A percentile compares a stretch with the other conserved stretches of the same genome.
phyloP scores from a whole-genome alignment of 2,329 filamentous ascomycete species.

The Dactylellina haptotyla region DNA sequence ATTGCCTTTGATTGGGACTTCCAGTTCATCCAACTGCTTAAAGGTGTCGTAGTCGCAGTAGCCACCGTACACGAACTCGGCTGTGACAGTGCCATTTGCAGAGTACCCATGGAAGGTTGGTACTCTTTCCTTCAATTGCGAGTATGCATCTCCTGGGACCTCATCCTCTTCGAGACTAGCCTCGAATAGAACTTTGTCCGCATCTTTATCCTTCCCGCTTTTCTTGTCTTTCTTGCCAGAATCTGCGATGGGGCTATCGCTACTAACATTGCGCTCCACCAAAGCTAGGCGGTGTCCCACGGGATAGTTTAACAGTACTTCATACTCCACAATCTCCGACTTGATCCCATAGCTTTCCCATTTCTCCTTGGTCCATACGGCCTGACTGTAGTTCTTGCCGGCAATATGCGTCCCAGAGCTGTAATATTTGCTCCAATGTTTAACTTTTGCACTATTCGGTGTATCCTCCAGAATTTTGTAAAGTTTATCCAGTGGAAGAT shows the following conservation, averaged over 20 bases:
- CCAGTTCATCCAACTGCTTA: constrained; percentile 73
- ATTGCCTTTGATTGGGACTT: constrained; percentile 78
- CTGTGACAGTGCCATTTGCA: constrained; percentile 84
- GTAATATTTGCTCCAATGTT: constrained; percentile 82
- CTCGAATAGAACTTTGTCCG: constrained; percentile 62
- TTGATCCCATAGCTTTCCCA: constrained; percentile 78
- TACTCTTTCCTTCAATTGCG: constrained; percentile 65
- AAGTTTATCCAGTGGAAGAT: constrained; percentile 22
- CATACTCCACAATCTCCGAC: constrained; percentile 73
- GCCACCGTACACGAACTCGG: constrained; percentile 89
- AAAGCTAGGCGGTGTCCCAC: constrained; percentile 75
- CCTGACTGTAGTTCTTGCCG: constrained; percentile 80
- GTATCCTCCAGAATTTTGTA: constrained; percentile 34
- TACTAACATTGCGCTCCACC: constrained; percentile 64
- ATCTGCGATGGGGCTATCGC: constrained; percentile 62
- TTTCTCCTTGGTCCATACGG: constrained; percentile 77
- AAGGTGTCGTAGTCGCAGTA: constrained; percentile 89
- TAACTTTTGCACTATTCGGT: constrained; percentile 54
- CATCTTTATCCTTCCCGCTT: constrained; percentile 80
- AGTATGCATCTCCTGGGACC: constrained; percentile 30
- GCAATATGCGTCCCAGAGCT: constrained; percentile 79
- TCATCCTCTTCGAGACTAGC: constrained; percentile 82
- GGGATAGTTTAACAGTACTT: constrained; percentile 82
- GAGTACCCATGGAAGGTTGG: constrained; percentile 88
- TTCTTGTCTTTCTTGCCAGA: constrained; percentile 71